Evolutionary conservation across 108 stramenopile species (phyloP).

Genomic region (Poteriospumella lacustris): DNA sequence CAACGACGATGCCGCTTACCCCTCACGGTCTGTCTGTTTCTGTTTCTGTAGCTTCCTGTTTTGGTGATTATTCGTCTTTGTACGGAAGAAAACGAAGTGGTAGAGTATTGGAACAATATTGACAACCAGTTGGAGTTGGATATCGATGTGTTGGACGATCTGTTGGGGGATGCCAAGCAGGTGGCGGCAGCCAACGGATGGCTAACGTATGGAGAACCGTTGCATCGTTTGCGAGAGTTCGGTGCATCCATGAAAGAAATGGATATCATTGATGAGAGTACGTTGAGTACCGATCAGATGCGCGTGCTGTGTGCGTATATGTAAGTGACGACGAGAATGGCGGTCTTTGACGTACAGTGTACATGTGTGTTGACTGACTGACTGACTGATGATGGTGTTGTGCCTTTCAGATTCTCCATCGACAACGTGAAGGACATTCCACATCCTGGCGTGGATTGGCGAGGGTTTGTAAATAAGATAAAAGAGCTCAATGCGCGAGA

Average conservation of each 20-base stretch:
- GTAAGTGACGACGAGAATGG: neutral
- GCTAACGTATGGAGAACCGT: constrained; percentile 14
- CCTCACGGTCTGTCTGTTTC: neutral
- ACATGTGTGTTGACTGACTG: neutral
- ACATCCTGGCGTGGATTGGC: constrained; percentile 1
- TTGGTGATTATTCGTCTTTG: constrained; percentile 3
- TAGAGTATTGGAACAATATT: constrained; percentile 19
- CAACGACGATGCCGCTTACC: neutral
- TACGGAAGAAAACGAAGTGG: constrained; percentile 1
- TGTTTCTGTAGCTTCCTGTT: neutral
- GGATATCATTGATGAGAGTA: constrained; percentile 18
- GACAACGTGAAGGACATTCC: neutral
- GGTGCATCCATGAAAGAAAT: neutral
- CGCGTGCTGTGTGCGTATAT: neutral
- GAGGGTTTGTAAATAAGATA: neutral
- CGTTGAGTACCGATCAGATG: neutral
- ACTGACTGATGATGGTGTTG: neutral
- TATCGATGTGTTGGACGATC: constrained; percentile 19
- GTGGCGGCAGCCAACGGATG: constrained; percentile 1
- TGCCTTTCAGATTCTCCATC: neutral
- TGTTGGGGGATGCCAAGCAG: neutral
- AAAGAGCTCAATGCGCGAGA: neutral
- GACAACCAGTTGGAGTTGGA: constrained; percentile 11
- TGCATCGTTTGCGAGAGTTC: constrained; percentile 8
- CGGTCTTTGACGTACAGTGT: neutral